Percentiles rank a stretch among this genome's conserved stretches.
Evolutionary conservation across 768 basidiomycete species (phyloP).

Genomic region (Tephrocybe sp.): DNA sequence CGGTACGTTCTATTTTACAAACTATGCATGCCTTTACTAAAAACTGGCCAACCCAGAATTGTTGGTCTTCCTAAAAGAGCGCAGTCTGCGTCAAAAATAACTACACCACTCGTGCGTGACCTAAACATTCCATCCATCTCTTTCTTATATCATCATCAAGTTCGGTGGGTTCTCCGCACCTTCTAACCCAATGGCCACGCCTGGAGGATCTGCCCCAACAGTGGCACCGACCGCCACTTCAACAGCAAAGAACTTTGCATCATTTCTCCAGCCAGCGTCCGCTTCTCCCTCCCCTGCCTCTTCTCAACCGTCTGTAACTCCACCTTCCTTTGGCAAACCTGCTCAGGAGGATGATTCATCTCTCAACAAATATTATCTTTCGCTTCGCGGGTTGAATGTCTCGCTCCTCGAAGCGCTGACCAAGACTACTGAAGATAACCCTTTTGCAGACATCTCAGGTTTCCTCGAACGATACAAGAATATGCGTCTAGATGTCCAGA

Average conservation of each 20-base stretch:
- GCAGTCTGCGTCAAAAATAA: conserved; percentile 1
- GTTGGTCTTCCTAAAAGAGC: conserved; percentile 15
- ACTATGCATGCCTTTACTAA: conserved; percentile 37
- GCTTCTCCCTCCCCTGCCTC: conserved; percentile 6
- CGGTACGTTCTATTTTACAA: not conserved
- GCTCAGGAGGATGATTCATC: conserved; percentile 29
- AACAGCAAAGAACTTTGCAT: conserved; percentile 54
- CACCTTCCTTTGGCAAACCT: conserved; percentile 13
- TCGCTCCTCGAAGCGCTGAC: conserved; percentile 61
- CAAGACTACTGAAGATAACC: conserved; percentile 63
- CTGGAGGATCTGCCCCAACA: conserved; percentile 19
- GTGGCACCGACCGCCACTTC: conserved; percentile 38
- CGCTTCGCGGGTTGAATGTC: conserved; percentile 73
- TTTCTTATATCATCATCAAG: not conserved
- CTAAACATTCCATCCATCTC: conserved; percentile 12
- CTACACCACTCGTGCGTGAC: not conserved
- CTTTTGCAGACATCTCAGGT: conserved; percentile 63
- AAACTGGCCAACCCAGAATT: conserved; percentile 19
- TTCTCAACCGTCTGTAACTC: conserved; percentile 2
- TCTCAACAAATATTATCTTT: conserved; percentile 59
- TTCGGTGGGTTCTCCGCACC: conserved; percentile 3
- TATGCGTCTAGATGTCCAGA: conserved; percentile 53
- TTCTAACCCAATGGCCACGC: not conserved
- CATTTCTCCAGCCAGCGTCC: conserved; percentile 31
- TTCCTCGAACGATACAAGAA: conserved; percentile 60